Base-by-base conservation (phyloP, 108 stramenopile genomes). In the Nannochloropsis oceanica region DNA sequence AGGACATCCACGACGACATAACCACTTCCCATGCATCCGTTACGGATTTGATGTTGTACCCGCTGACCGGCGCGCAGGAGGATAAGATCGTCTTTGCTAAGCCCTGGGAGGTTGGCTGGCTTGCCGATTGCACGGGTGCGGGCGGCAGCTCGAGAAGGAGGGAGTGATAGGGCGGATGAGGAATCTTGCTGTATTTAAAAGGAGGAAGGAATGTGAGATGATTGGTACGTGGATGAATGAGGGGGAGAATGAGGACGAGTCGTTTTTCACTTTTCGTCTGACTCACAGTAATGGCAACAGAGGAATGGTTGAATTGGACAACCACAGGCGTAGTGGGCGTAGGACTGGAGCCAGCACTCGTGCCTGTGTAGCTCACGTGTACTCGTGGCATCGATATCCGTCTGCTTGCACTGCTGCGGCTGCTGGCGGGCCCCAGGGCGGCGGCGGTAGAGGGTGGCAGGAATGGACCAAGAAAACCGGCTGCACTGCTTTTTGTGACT, bases 1-100 rank as follows among this genome's bases (percentile, higher is more conserved):
- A 84, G 85, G 25, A 90, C 89, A 44, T 90, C 89, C 44, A 90
- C 86, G 26, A 89, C 89, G 27, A 89, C 88, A 13, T 86, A 85
- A 25, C 89, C 89, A 43, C 82, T 85, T 11, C 89, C 89, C 8
- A 84, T 43, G 14, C 89, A 82, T 14, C 89, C 89, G 14, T 89
- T 43, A 34, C 88, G 81, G 42, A 43, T 89, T 87, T 90, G 89
- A 86, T 86, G 86, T 43, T 90, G 89, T n/a, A 90, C 87, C 73
- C 89, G 42, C 43, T 90, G 44, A 44, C 89, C 89, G n/a, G 86
- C 82, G 3, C 88, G 88, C 13, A 90, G 86, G 79, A 82, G 84
- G 8, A 85, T 79, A 11, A 89, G 14, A 3, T 90, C 89, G 25
- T 89, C 85, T 27, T 82, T 43, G 44, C 24, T 87, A 26, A 90